Base-by-base conservation (phyloP, 371 early-diverging fungal genomes). In the Chytridium lagenaria region DNA sequence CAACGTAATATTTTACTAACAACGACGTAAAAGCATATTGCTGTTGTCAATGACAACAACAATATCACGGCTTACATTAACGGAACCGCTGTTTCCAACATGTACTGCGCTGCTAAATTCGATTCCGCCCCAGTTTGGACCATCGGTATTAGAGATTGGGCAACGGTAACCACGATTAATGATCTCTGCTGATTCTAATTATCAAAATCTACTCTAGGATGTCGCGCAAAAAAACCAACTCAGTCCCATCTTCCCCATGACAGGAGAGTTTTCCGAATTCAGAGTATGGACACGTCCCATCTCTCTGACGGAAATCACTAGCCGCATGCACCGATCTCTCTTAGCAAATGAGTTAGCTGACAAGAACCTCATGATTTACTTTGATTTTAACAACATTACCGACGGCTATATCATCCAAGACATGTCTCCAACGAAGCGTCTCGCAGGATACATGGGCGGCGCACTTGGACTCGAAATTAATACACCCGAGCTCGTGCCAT, bases 211-310 rank as follows among this genome's bases (percentile, higher is more conserved):
- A 61, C 7, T 61, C 16, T 44, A 61, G 66, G 66, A 61, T 34
- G 26, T 37, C 36, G 31, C 61, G 36, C 16, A 66, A 33, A 40
- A n/a, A 16, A 66, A 66, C 30, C 38, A 38, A 37, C 70, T 69
- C 34, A 33, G 33, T 12, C 70, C 70, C 34, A 15, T 37, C 44
- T 69, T 37, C 70, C 23, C 59, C 15, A 23, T 40, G 12, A 2
- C n/a, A 22, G 57, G 70, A 2, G 55, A 55, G 12, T 1, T 69
- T 59, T 49, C 70, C 31, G 70, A 69, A 22, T 69, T 69, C 40
- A 2, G 70, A 2, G 2, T 59, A 34, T 69, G 71, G 71, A 63
- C 23, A 2, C 33, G 52, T 5, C 63, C 63, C 10, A 5, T 71
- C 3, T 31, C 12, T 26, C 65, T 31, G 19, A 40, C 50, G 26